phyloP scores from a whole-genome alignment of 2,329 filamentous ascomycete genomes.

The Chaetomium strumarium region DNA sequence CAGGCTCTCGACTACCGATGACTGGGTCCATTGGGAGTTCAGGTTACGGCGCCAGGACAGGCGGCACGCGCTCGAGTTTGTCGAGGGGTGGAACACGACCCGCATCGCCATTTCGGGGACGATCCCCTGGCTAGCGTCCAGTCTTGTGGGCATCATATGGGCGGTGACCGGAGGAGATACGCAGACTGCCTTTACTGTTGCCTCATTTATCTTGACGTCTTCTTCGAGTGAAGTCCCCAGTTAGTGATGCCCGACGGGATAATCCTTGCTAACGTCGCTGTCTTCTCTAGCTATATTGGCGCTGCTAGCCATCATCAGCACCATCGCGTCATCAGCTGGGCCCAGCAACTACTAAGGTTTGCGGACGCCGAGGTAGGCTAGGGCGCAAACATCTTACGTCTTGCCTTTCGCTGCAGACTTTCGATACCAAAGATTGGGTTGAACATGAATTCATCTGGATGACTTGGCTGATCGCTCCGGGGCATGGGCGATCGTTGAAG shows the following conservation, averaged over 20 bases:
- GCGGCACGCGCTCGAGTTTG: neutral
- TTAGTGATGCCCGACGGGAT: too few relatives aligned
- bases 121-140: neutral
- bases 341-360: too few relatives aligned
- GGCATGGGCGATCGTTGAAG: too few relatives aligned
- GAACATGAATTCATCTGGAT: too few relatives aligned
- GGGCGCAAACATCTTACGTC: too few relatives aligned
- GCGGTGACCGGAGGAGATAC: neutral
- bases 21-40: neutral
- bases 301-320: neutral
- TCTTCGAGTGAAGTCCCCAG: neutral
- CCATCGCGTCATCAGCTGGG: neutral
- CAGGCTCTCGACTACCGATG: neutral
- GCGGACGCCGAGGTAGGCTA: too few relatives aligned
- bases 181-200: neutral
- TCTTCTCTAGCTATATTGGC: neutral
- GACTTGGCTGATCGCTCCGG: too few relatives aligned
- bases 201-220: neutral
- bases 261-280: neutral
- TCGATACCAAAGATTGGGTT: too few relatives aligned
- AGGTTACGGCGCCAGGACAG: neutral
- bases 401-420: too few relatives aligned
- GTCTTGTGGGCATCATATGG: neutral
- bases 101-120: neutral
- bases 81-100: neutral